A percentile compares a stretch with the other conserved stretches of the same genome.
phyloP scores from a whole-genome alignment of 768 basidiomycete species.

The Termitomyces sp. region DNA sequence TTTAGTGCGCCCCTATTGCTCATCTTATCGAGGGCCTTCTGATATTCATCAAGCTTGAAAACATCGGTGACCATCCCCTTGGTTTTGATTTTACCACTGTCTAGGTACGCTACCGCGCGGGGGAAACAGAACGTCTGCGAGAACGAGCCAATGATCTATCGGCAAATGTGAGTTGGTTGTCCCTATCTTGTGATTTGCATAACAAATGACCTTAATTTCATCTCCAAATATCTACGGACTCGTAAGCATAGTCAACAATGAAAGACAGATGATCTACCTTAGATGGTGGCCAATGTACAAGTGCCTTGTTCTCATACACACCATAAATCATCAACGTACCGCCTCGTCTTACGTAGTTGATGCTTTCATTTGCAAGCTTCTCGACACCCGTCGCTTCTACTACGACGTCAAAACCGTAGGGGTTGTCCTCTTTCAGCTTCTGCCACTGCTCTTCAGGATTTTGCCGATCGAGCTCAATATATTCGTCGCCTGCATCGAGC shows the following conservation, averaged over 20 bases:
- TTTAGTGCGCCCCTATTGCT: slow-evolving; percentile 54
- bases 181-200: not conserved
- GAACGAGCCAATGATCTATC: slow-evolving; percentile 84
- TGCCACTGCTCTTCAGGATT: slow-evolving; percentile 76
- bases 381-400: slow-evolving; percentile 66
- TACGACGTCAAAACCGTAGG: slow-evolving; percentile 88
- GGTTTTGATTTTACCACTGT: slow-evolving; percentile 76
- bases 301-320: slow-evolving; percentile 82
- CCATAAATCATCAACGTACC: slow-evolving; percentile 88
- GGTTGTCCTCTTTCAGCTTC: slow-evolving; percentile 72
- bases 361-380: slow-evolving; percentile 79
- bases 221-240: slow-evolving; percentile 62
- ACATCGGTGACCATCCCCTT: slow-evolving; percentile 70
- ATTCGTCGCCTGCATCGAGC: slow-evolving; percentile 77
- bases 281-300: slow-evolving; percentile 80
- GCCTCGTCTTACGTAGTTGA: slow-evolving; percentile 84
- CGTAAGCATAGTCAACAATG: not conserved
- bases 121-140: slow-evolving; percentile 89
- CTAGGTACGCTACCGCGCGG: slow-evolving; percentile 83
- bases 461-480: slow-evolving; percentile 76
- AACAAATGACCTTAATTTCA: slow-evolving; percentile 33
- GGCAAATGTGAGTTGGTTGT: not conserved
- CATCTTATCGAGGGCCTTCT: slow-evolving; percentile 70
- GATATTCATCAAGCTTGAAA: slow-evolving; percentile 64
- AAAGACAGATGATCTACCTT: slow-evolving; percentile 27